These are phyloP conservation scores for Calonectria henricotiae DNA, from an alignment of 2,329 filamentous ascomycete species.

Conservation along the genomic window DNA sequence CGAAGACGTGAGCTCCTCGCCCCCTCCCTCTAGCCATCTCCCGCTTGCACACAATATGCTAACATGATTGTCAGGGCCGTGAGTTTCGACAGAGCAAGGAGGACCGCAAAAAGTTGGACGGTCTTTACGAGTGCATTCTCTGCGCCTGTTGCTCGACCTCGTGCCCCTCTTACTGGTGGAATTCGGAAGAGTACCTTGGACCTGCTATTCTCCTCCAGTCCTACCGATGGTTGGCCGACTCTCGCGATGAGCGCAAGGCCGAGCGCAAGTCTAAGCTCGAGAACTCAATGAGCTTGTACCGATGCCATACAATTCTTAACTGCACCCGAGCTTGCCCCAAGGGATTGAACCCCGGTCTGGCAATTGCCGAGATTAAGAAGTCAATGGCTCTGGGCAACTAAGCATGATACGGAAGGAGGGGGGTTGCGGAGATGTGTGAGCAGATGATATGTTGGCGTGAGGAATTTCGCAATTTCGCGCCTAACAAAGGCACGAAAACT, in stretches of 20 bases:
- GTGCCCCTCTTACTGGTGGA: slow-evolving; percentile 99
- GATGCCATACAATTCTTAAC: slow-evolving; percentile 99
- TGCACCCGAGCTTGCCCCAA: slow-evolving; percentile 98
- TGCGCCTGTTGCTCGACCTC: slow-evolving; percentile 99
- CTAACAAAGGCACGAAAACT: slow-evolving; percentile 50
- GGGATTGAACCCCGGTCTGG: slow-evolving; percentile 95
- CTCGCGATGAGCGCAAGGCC: slow-evolving; percentile 89
- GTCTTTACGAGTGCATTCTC: slow-evolving; percentile 98
- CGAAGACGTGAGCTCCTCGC: slow-evolving; percentile 78
- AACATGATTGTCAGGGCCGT: slow-evolving; percentile 75
- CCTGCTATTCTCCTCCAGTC: slow-evolving; percentile 97
- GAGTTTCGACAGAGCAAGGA: slow-evolving; percentile 93
- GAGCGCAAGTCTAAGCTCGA: slow-evolving; percentile 93
- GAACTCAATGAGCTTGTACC: slow-evolving; percentile 99
- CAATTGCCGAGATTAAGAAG: slow-evolving; percentile 99
- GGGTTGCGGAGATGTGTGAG: slow-evolving; percentile 39
- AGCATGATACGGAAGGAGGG: slow-evolving; percentile 34
- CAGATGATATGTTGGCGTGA: slow-evolving; percentile 38
- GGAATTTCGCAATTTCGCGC: slow-evolving; percentile 40
- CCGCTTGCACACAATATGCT: slow-evolving; percentile 21
- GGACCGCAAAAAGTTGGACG: slow-evolving; percentile 96
- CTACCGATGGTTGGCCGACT: slow-evolving; percentile 97
- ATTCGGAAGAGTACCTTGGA: slow-evolving; percentile 97
- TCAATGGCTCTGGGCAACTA: slow-evolving; percentile 78
- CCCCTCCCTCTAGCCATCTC: slow-evolving; percentile 6